Base-by-base conservation (phyloP, 2,329 filamentous ascomycete species). In the Apiospora rasikravindrae region DNA sequence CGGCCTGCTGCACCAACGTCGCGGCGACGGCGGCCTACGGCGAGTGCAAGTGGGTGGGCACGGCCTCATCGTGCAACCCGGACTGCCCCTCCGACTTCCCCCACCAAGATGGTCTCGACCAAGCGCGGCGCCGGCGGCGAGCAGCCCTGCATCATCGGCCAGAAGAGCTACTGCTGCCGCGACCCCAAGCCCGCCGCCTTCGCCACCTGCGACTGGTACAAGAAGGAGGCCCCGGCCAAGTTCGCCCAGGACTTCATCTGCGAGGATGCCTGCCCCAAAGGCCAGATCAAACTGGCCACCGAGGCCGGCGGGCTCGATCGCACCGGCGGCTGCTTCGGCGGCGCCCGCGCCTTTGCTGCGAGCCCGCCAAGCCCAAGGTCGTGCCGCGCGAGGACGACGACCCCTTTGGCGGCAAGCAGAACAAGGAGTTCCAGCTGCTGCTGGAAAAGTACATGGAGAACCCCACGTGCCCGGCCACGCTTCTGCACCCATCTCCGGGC, bases 1-100 rank as follows among this genome's bases (percentile, higher is more conserved):
- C 61, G 11, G 74, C 74, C 14, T 76, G 74, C 70, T 76, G 73
- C 47, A 72, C 40, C 22, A 37, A 71, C 29, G 68, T 26, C 22
- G 57, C 49, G 10, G 67, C 69, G 29, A 73, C 69, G 11, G 29
- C 33, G 7, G 69, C 71, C 40, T 74, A 73, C 69, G 68, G 69
- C 45, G 51, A 71, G 47, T 75, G 73, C 69, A 74, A 73, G 29
- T 79, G 49, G 0, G n/a, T 42, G 64, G 64, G 64, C 29, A 40
- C 64, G 33, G 64, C 64, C 26, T 40, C 64, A 33, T 22, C 64
- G 29, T 67, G 64, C 64, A 67, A 67, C 64, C 37, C 22, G n/a
- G 49, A 57, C 8, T 57, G 61, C 49, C 51, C 42, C 33, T 5
- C 2, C 49, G n/a, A 45, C 49, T 53, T 61, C 51, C 26, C 49